Conservation (phyloP, 306 rosid genomes). For the Rosa lucieae region DNA sequence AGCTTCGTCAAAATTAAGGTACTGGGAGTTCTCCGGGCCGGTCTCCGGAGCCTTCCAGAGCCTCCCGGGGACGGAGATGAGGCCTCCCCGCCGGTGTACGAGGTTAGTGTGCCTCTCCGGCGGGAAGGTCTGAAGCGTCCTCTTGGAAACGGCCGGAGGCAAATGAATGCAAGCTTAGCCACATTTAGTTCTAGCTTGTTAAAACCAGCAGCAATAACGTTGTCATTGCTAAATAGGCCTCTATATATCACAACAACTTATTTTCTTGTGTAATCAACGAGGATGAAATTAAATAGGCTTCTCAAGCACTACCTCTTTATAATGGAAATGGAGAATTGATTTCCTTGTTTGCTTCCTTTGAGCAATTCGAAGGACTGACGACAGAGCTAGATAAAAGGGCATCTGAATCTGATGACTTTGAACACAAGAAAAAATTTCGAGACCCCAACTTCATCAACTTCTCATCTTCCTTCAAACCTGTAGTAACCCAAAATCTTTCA, state of each 20-base stretch:
- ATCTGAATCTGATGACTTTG: conserved; percentile 19
- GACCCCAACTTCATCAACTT: conserved; percentile 56
- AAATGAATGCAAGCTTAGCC: too few species aligned
- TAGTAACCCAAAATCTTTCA: neutral
- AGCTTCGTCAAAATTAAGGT: conserved; percentile 33
- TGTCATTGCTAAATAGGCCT: too few species aligned
- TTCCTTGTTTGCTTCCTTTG: conserved; percentile 16
- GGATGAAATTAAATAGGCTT: too few species aligned
- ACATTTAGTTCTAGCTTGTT: too few species aligned
- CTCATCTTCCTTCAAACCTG: conserved; percentile 57
- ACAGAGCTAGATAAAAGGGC: neutral
- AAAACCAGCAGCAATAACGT: too few species aligned
- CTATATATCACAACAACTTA: too few species aligned
- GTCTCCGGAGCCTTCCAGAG: conserved; percentile 12
- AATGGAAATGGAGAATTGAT: conserved; percentile 28
- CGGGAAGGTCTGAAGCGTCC: conserved; percentile 7
- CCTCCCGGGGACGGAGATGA: conserved; percentile 23
- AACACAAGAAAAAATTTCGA: conserved; percentile 64
- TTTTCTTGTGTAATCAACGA: too few species aligned
- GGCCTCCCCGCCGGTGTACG: conserved; percentile 27
- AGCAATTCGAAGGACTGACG: conserved; percentile 11
- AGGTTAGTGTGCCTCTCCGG: conserved; percentile 23
- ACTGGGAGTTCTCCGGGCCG: neutral
- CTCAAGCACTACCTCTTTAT: neutral
- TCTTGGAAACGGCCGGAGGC: neutral